phyloP scores from a whole-genome alignment of 331 rosid species.

The Quercus phellos region DNA sequence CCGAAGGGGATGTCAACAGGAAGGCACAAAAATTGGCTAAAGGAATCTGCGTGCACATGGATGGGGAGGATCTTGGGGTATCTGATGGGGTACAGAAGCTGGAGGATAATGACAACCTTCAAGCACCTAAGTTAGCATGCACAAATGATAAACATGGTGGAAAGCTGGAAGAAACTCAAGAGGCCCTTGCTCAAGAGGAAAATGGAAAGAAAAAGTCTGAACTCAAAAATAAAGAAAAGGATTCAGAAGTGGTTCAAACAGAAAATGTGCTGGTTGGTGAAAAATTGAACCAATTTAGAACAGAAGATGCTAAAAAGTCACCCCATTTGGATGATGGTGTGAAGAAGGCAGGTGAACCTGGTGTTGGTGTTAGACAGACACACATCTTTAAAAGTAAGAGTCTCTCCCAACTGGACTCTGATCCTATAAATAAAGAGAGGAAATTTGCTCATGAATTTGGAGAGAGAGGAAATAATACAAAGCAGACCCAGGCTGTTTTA shows the following conservation, averaged over 20 bases:
- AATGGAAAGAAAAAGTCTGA: constrained; percentile 23
- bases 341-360: constrained; percentile 34
- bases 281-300: constrained; percentile 17
- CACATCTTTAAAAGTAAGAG: constrained; percentile 29
- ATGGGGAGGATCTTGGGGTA: constrained; percentile 12
- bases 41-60: constrained; percentile 24
- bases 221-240: constrained; percentile 26
- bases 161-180: constrained; percentile 29
- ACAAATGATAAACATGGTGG: constrained; percentile 25
- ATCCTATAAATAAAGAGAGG: constrained; percentile 36
- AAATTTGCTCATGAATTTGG: constrained; percentile 35
- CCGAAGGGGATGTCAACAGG: constrained; percentile 25
- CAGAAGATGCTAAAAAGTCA: constrained; percentile 28
- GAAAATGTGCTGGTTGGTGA: constrained; percentile 25
- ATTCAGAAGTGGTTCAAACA: constrained; percentile 30
- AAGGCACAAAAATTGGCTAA: constrained; percentile 23
- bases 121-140: constrained; percentile 23
- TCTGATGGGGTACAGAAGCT: constrained; percentile 26
- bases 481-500: constrained; percentile 26
- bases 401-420: constrained; percentile 30
- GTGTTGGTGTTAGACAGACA: constrained; percentile 25
- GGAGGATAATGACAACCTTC: constrained; percentile 24
- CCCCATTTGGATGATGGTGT: constrained; percentile 26
- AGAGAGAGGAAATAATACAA: constrained; percentile 33
- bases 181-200: constrained; percentile 29